Conservation (phyloP, 2,329 filamentous ascomycete species). For the Colletotrichum trifolii region DNA sequence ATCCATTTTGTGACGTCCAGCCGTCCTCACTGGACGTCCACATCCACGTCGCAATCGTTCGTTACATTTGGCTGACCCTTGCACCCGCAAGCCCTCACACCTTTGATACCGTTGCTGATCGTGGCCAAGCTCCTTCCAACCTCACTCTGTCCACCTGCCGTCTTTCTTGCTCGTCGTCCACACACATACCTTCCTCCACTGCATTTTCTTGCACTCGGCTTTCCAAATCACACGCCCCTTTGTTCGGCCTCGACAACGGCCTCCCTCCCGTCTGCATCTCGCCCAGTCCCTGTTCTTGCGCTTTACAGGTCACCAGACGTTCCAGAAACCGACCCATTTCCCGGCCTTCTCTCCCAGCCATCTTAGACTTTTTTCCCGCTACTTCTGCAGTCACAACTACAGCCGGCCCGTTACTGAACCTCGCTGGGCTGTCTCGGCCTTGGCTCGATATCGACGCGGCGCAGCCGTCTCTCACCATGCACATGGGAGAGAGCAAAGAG, state of each 20-base stretch:
- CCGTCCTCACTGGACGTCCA: too few species aligned
- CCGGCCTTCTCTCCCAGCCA: slow-evolving; percentile 5
- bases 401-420: slow-evolving; percentile 23
- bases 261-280: not conserved
- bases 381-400: not conserved
- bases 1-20: too few species aligned
- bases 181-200: not conserved
- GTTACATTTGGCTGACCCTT: too few species aligned
- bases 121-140: too few species aligned
- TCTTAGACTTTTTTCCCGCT: not conserved
- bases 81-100: too few species aligned
- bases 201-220: not conserved
- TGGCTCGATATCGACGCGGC: slow-evolving; percentile 18
- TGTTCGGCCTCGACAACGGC: slow-evolving; percentile 11
- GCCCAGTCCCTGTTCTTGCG: not conserved
- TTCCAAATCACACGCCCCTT: not conserved
- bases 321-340: not conserved
- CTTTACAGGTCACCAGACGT: slow-evolving; percentile 9
- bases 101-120: not conserved
- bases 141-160: too few species aligned
- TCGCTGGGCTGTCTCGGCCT: slow-evolving; percentile 27
- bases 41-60: too few species aligned
- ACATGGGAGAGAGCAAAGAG: slow-evolving; percentile 3
- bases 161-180: too few species aligned
- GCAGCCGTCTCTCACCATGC: slow-evolving; percentile 1